Base-by-base conservation (phyloP, 2,329 filamentous ascomycete species). In the Rhinocladiella mackenziei region DNA sequence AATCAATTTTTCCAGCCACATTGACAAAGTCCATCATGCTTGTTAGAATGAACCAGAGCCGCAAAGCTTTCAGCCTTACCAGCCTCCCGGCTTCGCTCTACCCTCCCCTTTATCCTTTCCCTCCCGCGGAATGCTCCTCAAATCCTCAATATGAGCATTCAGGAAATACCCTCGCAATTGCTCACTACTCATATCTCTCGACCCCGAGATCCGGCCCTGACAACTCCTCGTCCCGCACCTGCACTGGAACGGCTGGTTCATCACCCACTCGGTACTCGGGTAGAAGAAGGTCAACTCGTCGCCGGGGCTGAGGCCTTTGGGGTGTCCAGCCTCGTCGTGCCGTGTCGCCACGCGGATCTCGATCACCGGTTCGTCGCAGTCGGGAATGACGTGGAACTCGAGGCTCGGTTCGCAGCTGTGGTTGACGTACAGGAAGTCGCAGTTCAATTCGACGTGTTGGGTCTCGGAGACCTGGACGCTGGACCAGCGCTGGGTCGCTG, bases 401-500 rank as follows among this genome's bases (percentile, higher is more conserved):
- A 79, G 51, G 3, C 68, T 69, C 1, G 76, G 76, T 8, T 58
- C 60, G 59, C 74, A 79, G 2, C 70, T 74, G 60, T 79, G 76
- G 62, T 79, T 80, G 63, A 74, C 70, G 60, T 70, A 79, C 17
- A 78, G 69, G 8, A 79, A 63, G 52, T 77, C 76, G 46, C 67
- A 72, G 60, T 77, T 77, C 4, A 78, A 67, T 53, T 78, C 75
- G 53, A 78, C 74, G 59, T 79, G 75, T 1, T 66, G 63, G 42
- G 67, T 64, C 15, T 59, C 59, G 1, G 66, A 67, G 1, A 70
- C 70, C 53, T 79, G 75, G 2, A 79, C 76, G 2, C 38, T 43
- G 10, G 53, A 56, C 43, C 48, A 56, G 20, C 49, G 48, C 36
- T 54, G 52, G 3, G 26, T 26, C 3, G 31, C 20, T 18, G 44